phyloP scores from a whole-genome alignment of 2,329 filamentous ascomycete species.

The Zymoseptoria pseudotritici region DNA sequence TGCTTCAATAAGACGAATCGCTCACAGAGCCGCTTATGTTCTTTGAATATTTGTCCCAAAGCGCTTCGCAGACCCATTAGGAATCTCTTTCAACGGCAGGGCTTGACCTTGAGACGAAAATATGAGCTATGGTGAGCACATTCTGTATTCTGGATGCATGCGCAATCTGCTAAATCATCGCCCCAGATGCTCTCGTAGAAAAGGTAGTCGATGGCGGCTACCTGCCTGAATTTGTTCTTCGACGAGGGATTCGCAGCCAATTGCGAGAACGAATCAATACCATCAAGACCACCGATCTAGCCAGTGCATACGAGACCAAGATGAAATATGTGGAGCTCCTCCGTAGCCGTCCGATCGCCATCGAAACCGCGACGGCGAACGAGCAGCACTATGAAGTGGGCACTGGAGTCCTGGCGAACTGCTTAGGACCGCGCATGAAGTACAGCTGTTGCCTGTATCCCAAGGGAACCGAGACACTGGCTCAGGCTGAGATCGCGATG shows the following conservation, averaged over 20 bases:
- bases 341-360: slow-evolving; percentile 57
- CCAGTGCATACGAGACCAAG: slow-evolving; percentile 50
- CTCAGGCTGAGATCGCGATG: slow-evolving; percentile 60
- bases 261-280: slow-evolving; percentile 52
- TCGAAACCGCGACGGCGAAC: slow-evolving; percentile 59
- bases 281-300: slow-evolving; percentile 49
- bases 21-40: too few species aligned
- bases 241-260: slow-evolving; percentile 59
- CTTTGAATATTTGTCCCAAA: too few species aligned
- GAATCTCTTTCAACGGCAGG: too few species aligned
- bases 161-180: slow-evolving; percentile 4
- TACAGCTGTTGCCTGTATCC: slow-evolving; percentile 63
- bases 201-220: slow-evolving; percentile 58
- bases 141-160: neutral
- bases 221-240: slow-evolving; percentile 55
- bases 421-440: slow-evolving; percentile 63
- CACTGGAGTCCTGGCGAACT: slow-evolving; percentile 54
- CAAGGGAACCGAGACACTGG: slow-evolving; percentile 55
- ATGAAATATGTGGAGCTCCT: slow-evolving; percentile 56
- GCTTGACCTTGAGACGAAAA: neutral
- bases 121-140: slow-evolving; percentile 20
- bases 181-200: slow-evolving; percentile 37
- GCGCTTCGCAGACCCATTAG: too few species aligned
- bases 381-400: slow-evolving; percentile 67
- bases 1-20: too few species aligned